Conservation (phyloP, 192 early-diverging fungal genomes). For the Funneliformis mosseae region DNA sequence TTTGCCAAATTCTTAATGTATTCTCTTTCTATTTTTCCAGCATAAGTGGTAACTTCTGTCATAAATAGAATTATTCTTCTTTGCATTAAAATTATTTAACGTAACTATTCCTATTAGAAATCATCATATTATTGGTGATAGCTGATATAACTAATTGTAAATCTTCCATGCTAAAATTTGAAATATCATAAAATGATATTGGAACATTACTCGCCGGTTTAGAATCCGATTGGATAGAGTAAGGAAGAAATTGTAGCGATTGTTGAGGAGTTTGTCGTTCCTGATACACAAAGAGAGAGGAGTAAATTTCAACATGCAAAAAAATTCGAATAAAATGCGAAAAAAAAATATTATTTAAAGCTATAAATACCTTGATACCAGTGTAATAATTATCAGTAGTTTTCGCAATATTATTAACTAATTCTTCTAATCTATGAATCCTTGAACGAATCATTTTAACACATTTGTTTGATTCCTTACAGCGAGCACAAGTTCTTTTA, state of each 20-base stretch:
- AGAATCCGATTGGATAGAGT: not conserved
- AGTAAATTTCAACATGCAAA: not conserved
- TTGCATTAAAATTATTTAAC: too few species aligned
- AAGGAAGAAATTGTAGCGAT: too few species aligned
- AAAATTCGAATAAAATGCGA: too few species aligned
- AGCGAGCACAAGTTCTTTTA: constrained; percentile 17
- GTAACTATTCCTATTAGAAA: not conserved
- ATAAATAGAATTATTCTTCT: too few species aligned
- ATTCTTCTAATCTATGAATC: constrained; percentile 1
- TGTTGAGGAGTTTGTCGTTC: not conserved
- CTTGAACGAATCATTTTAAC: constrained; percentile 6
- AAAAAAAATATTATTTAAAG: not conserved
- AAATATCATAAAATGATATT: not conserved
- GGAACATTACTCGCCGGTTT: too few species aligned
- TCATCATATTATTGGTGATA: not conserved
- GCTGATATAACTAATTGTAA: not conserved
- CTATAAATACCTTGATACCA: not conserved
- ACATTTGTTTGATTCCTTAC: constrained; percentile 8
- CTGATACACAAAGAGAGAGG: too few species aligned
- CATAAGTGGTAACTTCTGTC: too few species aligned
- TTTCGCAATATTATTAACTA: not conserved
- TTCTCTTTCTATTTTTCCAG: too few species aligned
- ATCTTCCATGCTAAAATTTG: not conserved
- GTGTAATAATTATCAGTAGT: not conserved
- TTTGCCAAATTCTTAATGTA: too few species aligned